Conservation (phyloP, 106 monocot genomes). For the Iris macrosiphon region DNA sequence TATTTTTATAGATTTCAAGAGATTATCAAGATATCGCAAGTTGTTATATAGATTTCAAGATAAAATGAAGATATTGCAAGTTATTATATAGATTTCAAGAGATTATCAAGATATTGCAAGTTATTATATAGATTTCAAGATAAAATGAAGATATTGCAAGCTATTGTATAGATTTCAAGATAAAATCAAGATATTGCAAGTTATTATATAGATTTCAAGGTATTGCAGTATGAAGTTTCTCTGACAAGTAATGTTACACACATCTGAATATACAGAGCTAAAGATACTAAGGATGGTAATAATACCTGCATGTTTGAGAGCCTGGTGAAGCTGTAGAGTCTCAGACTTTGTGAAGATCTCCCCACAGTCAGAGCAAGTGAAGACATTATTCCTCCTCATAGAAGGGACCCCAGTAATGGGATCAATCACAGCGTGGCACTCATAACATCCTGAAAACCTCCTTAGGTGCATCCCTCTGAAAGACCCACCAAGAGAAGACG, state of each 20-base stretch:
- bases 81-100: too few species aligned
- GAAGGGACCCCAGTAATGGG: slow-evolving; percentile 47
- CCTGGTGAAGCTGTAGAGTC: slow-evolving; percentile 64
- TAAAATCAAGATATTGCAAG: background rate
- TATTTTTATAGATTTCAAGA: too few species aligned
- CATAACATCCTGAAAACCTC: slow-evolving; percentile 78
- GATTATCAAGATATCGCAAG: too few species aligned
- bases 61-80: too few species aligned
- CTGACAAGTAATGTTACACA: too few species aligned
- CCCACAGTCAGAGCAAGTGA: slow-evolving; percentile 65
- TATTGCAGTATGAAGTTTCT: too few species aligned
- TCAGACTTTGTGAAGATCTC: slow-evolving; percentile 80
- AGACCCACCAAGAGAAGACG: slow-evolving; percentile 69
- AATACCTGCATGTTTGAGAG: slow-evolving; percentile 72
- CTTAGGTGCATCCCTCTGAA: slow-evolving; percentile 67
- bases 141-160: background rate
- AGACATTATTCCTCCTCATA: slow-evolving; percentile 41
- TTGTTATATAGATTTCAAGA: too few species aligned
- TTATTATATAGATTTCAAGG: too few species aligned
- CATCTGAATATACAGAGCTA: too few species aligned
- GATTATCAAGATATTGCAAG: too few species aligned
- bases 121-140: too few species aligned
- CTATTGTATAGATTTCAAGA: too few species aligned
- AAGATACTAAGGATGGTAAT: background rate
- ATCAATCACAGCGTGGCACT: slow-evolving; percentile 52